A percentile compares a stretch with the other conserved stretches of the same genome.
Evolutionary conservation across 2,329 filamentous ascomycete genomes (phyloP).

Genomic region (Xylariaceae sp.): DNA sequence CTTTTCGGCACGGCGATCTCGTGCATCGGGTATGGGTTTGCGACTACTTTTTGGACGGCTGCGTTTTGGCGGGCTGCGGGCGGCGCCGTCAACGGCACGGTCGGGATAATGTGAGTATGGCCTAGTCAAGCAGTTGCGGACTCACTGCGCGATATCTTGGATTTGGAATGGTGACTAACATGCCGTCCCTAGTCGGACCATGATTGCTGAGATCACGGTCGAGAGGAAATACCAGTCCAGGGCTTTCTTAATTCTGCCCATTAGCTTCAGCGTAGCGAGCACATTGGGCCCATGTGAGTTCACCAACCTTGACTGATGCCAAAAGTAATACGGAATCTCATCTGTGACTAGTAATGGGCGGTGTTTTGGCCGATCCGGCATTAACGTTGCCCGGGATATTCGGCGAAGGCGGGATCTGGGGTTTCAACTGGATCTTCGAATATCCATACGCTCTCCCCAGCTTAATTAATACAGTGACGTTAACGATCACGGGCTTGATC

Average conservation of each 20-base stretch:
- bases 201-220: conserved; percentile 47
- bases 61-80: conserved; percentile 63
- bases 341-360: conserved; percentile 49
- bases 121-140: neutral
- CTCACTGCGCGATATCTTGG: neutral
- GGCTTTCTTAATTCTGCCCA: conserved; percentile 45
- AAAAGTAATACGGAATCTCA: neutral
- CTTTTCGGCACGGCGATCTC: conserved; percentile 63
- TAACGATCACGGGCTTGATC: conserved; percentile 50
- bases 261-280: conserved; percentile 47
- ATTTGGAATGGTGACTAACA: conserved; percentile 1
- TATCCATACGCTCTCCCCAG: conserved; percentile 70
- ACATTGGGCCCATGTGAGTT: conserved; percentile 43
- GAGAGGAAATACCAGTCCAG: conserved; percentile 47
- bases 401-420: conserved; percentile 54
- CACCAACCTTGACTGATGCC: neutral
- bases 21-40: conserved; percentile 69
- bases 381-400: conserved; percentile 60
- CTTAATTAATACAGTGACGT: conserved; percentile 58
- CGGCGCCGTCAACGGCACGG: conserved; percentile 51
- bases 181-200: conserved; percentile 37
- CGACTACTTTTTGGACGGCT: conserved; percentile 59
- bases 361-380: conserved; percentile 63
- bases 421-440: conserved; percentile 58
- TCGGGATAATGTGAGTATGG: conserved; percentile 44